Base-by-base conservation (phyloP, 2,329 filamentous ascomycete genomes). In the Xylariaceae sp. region DNA sequence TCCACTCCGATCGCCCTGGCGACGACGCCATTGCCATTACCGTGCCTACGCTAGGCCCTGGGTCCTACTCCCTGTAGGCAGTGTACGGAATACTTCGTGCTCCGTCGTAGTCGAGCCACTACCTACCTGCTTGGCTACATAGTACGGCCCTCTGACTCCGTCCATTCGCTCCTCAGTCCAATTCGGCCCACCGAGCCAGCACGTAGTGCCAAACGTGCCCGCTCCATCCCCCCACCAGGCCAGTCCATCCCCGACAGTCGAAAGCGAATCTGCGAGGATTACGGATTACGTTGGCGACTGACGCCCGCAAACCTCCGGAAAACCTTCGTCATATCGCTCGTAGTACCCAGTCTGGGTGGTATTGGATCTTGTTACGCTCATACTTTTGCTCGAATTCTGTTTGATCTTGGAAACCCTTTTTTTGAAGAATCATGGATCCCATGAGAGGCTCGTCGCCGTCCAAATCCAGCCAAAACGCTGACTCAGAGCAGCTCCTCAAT, bases 401-500 rank as follows among this genome's bases (percentile, higher is more conserved):
- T 30, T 30, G 23, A 30, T 30, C 23, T 30, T 30, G 23, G 23
- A 30, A 5, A 45, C 10, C 13, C 48, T 41, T 47, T 52, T 37
- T 37, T 55, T 59, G 15, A 57, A 35, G 48, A 39, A 64, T 15
- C 37, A 71, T 69, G 68, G 70, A 72, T 55, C 50, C 63, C 48
- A 65, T 68, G 63, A 66, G 70, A 66, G 70, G 68, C 53, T 65
- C 65, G 37, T 73, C 70, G 51, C 71, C 68, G 39, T 58, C 65
- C 48, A 71, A 71, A 66, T 66, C 62, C 66, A 66, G 69, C 71
- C 76, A 67, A n/a, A 72, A 68, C 60, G 61, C 66, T 65, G 78
- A 79, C 51, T 76, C 78, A 15, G 85, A 87, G 70, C 81, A 86
- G 71, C 85, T 97, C 52, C 85, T 97, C 59, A 88, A 93, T 67